Percentiles rank a stretch among this genome's conserved stretches.
Evolutionary conservation across 495 filamentous ascomycete genomes (phyloP).

Genomic region (Penicillium daleae): DNA sequence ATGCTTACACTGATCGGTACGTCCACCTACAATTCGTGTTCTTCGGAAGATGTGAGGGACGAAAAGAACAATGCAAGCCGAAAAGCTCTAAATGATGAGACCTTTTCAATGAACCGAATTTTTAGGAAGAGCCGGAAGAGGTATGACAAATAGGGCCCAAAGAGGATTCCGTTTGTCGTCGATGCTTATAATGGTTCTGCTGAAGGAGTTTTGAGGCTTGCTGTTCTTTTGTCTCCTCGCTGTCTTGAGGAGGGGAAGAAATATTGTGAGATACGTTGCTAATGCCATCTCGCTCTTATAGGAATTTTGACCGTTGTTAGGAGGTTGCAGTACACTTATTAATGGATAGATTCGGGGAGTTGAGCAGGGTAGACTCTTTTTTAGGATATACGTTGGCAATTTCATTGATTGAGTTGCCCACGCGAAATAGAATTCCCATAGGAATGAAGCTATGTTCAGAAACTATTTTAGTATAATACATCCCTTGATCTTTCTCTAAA

Average conservation of each 20-base stretch:
- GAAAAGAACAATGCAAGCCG: constrained; percentile 20
- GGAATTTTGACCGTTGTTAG: neutral
- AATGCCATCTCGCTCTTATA: constrained; percentile 11
- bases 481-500: constrained; percentile 37
- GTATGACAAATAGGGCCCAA: constrained; percentile 42
- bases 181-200: constrained; percentile 59
- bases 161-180: constrained; percentile 41
- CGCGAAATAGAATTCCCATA: neutral
- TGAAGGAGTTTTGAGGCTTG: constrained; percentile 38
- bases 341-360: neutral
- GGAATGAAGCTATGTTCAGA: constrained; percentile 4
- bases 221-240: constrained; percentile 19
- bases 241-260: neutral
- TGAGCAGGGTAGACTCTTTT: neutral
- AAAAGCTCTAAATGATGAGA: constrained; percentile 48
- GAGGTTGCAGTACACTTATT: neutral
- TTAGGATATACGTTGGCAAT: neutral
- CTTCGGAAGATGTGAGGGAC: constrained; percentile 7
- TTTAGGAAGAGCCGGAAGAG: constrained; percentile 61
- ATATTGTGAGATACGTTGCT: constrained; percentile 17
- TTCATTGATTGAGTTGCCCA: neutral
- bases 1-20: constrained; percentile 12
- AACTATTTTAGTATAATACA: constrained; percentile 35
- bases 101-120: constrained; percentile 46
- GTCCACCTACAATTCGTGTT: constrained; percentile 1